Evolutionary conservation across 78 protist species (phyloP).

Genomic region (Capsaspora owczarzaki): DNA sequence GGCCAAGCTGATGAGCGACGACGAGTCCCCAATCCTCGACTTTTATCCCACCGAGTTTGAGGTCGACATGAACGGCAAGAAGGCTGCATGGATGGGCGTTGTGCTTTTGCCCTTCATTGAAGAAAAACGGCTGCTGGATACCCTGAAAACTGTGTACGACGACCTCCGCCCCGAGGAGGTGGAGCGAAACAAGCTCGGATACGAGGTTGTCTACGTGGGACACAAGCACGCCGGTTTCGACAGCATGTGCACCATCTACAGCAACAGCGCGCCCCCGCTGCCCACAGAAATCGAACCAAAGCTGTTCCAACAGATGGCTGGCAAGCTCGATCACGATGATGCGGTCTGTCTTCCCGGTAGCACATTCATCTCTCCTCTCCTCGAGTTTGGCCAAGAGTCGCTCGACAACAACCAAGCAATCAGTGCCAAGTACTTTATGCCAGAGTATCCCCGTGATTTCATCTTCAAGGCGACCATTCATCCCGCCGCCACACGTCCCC

Average conservation of each 20-base stretch:
- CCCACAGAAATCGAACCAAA: neutral
- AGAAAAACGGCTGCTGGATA: neutral
- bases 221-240: constrained; percentile 15
- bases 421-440: too few species aligned
- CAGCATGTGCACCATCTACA: constrained; percentile 73
- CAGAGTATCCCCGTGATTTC: too few species aligned
- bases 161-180: neutral
- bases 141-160: neutral
- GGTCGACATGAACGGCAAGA: neutral
- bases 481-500: too few species aligned
- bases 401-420: too few species aligned
- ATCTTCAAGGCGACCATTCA: too few species aligned
- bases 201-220: neutral
- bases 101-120: neutral
- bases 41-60: neutral
- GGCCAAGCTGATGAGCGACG: neutral
- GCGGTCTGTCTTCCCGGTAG: neutral
- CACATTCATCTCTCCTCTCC: neutral
- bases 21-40: neutral
- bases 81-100: neutral
- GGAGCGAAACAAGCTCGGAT: neutral
- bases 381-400: too few species aligned
- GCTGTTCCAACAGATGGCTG: neutral
- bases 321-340: neutral
- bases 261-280: neutral